These are phyloP conservation scores for Xenosphaeropsis pyriputrescens DNA, from an alignment of 2,329 filamentous ascomycete genomes.

Conservation along the genomic window DNA sequence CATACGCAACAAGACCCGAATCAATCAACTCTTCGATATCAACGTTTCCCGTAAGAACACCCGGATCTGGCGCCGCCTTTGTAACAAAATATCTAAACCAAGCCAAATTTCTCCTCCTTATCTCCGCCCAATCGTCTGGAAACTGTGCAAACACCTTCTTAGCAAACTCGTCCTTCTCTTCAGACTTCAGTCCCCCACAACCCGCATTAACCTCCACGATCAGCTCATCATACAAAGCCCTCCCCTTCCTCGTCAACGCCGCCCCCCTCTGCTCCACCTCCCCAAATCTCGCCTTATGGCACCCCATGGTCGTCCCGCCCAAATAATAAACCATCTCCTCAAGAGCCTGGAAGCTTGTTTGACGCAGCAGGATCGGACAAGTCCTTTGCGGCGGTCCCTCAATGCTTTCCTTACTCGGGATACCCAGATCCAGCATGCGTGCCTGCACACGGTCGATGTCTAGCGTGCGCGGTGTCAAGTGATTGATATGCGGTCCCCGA, in stretches of 20 bases:
- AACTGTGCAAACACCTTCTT: constrained; percentile 19
- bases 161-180: constrained; percentile 2
- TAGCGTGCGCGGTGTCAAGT: constrained; percentile 33
- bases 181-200: neutral
- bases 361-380: constrained; percentile 31
- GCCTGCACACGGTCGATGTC: constrained; percentile 29
- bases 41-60: neutral
- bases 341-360: constrained; percentile 37
- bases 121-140: constrained; percentile 25
- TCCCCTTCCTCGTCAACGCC: constrained; percentile 29
- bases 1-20: constrained; percentile 17
- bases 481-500: constrained; percentile 32
- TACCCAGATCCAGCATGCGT: constrained; percentile 23
- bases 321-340: constrained; percentile 30
- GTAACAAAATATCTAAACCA: constrained; percentile 23
- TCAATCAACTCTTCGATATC: constrained; percentile 19
- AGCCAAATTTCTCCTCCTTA: constrained; percentile 21
- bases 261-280: constrained; percentile 37
- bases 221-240: constrained; percentile 29
- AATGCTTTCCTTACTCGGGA: constrained; percentile 31
- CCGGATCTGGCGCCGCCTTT: too few relatives aligned
- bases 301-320: constrained; percentile 16
- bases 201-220: constrained; percentile 11
- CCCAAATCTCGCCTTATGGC: constrained; percentile 33
- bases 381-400: constrained; percentile 31